phyloP scores from a whole-genome alignment of 768 basidiomycete species.

The Tulasnella sp. region DNA sequence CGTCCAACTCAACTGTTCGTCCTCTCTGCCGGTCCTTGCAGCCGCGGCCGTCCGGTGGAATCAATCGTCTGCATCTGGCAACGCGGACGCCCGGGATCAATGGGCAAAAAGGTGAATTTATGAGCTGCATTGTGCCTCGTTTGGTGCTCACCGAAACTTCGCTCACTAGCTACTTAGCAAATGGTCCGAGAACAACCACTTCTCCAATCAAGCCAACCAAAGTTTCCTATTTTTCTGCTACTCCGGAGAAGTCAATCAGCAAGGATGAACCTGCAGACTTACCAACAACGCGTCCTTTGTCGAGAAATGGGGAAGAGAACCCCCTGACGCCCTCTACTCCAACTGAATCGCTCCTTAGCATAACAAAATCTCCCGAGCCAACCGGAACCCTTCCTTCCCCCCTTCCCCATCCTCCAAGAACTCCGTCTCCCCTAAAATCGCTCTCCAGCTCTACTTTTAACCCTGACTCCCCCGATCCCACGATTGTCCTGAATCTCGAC shows the following conservation, averaged over 20 bases:
- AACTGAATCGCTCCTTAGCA: conserved; percentile 19
- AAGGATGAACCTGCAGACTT: neutral
- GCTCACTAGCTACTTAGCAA: no score
- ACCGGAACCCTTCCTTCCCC: conserved; percentile 43
- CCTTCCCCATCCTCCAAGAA: conserved; percentile 38
- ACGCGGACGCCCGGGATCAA: conserved; percentile 39
- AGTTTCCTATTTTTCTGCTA: no score
- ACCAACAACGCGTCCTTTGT: neutral
- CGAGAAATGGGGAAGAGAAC: neutral
- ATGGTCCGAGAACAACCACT: no score
- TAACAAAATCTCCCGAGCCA: conserved; percentile 18
- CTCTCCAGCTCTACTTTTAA: conserved; percentile 21
- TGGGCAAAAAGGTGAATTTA: conserved; percentile 64
- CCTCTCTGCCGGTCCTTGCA: conserved; percentile 23
- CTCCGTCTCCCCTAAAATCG: conserved; percentile 48
- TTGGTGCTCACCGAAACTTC: conserved; percentile 39
- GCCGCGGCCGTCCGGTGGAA: conserved; percentile 63
- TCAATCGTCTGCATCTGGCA: conserved; percentile 20
- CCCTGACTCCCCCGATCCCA: conserved; percentile 38
- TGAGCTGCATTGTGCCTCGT: conserved; percentile 33
- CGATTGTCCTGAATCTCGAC: conserved; percentile 46
- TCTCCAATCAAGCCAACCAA: no score
- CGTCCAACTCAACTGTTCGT: neutral
- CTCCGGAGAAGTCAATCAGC: neutral
- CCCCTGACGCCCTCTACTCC: neutral